A percentile compares a stretch with the other conserved stretches of the same genome.
These are phyloP conservation scores for Betula pendula DNA, from an alignment of 306 rosid species.

Conservation along the genomic window DNA sequence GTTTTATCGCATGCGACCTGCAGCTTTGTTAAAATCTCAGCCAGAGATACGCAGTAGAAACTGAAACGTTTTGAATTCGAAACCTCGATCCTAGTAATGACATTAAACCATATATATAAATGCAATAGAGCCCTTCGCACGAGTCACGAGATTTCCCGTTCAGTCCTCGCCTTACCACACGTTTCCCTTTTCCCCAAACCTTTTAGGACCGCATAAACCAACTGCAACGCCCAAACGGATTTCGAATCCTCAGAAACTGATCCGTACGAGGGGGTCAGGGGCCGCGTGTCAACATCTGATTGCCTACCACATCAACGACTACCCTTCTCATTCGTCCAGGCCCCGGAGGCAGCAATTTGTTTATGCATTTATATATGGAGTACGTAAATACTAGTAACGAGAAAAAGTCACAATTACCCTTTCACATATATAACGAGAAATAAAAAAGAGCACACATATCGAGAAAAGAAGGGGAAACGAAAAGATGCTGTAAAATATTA, in stretches of 20 bases:
- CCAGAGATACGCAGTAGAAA: no score
- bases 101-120: no score
- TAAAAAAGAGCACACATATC: no score
- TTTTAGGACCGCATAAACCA: neutral
- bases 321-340: neutral
- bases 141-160: slow-evolving; percentile 1
- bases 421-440: neutral
- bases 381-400: neutral
- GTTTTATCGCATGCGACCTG: no score
- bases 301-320: neutral
- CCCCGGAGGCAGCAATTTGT: neutral
- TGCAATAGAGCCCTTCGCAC: neutral
- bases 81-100: no score
- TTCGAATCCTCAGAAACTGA: neutral
- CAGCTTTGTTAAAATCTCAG: no score
- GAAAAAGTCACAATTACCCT: neutral
- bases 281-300: neutral
- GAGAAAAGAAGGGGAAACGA: neutral
- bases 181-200: neutral
- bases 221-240: neutral
- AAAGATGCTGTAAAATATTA: no score
- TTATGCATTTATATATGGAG: neutral
- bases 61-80: no score
- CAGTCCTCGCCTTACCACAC: no score
- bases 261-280: neutral